These are phyloP conservation scores for Fagopyrum homotropicum DNA, from an alignment of 148 eudicot species.

Conservation along the genomic window DNA sequence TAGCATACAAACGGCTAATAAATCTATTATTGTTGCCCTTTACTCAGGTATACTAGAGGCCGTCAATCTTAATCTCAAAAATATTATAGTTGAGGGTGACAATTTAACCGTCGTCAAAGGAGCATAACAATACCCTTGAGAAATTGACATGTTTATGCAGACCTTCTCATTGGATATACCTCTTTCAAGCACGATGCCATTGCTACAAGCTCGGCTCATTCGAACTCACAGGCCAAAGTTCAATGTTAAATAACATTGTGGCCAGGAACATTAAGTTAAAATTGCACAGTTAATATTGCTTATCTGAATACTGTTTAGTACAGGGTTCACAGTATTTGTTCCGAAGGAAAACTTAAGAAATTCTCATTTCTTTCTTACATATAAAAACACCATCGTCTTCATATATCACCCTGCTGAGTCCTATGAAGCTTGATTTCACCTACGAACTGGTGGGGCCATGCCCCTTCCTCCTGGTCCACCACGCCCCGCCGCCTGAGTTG, in stretches of 20 bases:
- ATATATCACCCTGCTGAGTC: not conserved
- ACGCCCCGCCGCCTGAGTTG: not conserved
- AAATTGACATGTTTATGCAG: too few relatives aligned
- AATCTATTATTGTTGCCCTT: too few relatives aligned
- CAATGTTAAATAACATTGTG: not conserved
- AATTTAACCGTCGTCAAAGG: too few relatives aligned
- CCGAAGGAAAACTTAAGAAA: not conserved
- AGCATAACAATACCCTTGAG: too few relatives aligned
- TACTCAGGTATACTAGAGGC: too few relatives aligned
- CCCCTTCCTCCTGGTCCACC: conserved; percentile 11
- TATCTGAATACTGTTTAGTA: conserved; percentile 2
- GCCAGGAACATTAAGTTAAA: not conserved
- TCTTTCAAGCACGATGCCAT: too few relatives aligned
- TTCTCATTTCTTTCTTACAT: conserved; percentile 11
- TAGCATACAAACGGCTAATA: too few relatives aligned
- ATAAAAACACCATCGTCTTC: conserved; percentile 4
- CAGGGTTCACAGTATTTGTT: not conserved
- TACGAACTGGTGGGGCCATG: conserved; percentile 13
- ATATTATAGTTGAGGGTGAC: too few relatives aligned
- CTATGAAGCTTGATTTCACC: conserved; percentile 9
- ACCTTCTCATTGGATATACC: too few relatives aligned
- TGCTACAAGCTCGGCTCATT: too few relatives aligned
- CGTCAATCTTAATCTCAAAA: too few relatives aligned
- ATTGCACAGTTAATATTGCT: not conserved
- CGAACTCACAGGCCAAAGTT: not conserved